Conservation (phyloP, 2,329 filamentous ascomycete genomes). For the Harringtonia aguacate region DNA sequence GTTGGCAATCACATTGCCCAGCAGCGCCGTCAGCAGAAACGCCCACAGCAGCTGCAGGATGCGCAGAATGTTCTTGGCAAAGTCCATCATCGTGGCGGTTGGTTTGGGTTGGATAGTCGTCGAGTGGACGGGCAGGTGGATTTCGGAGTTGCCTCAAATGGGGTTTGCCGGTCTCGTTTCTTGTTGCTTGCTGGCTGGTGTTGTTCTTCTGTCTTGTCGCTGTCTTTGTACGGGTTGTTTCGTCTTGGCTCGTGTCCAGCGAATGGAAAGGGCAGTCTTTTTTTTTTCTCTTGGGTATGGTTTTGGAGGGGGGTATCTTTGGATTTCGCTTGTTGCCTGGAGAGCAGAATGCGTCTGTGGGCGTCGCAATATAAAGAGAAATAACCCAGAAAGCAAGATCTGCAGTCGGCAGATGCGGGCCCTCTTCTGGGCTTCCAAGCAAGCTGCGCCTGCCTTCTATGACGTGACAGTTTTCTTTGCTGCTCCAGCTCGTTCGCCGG, state of each 20-base stretch:
- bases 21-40: constrained; percentile 42
- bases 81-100: constrained; percentile 18
- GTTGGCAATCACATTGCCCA: constrained; percentile 46
- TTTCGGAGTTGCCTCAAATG: neutral
- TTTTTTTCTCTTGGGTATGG: no score
- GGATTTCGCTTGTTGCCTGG: no score
- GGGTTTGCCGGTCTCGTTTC: neutral
- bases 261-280: no score
- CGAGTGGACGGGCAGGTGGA: neutral
- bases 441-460: constrained; percentile 3
- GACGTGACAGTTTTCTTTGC: constrained; percentile 5
- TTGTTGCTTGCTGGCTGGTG: no score
- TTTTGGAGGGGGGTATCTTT: no score
- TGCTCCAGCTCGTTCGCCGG: constrained; percentile 5
- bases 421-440: neutral
- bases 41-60: constrained; percentile 38
- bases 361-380: no score
- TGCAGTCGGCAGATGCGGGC: constrained; percentile 2
- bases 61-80: constrained; percentile 37
- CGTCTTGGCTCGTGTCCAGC: no score
- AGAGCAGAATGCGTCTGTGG: no score
- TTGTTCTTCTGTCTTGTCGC: no score
- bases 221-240: no score
- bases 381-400: neutral
- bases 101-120: neutral